Evolutionary conservation across 768 basidiomycete genomes (phyloP).

Genomic region (Amanita subjunquillea): DNA sequence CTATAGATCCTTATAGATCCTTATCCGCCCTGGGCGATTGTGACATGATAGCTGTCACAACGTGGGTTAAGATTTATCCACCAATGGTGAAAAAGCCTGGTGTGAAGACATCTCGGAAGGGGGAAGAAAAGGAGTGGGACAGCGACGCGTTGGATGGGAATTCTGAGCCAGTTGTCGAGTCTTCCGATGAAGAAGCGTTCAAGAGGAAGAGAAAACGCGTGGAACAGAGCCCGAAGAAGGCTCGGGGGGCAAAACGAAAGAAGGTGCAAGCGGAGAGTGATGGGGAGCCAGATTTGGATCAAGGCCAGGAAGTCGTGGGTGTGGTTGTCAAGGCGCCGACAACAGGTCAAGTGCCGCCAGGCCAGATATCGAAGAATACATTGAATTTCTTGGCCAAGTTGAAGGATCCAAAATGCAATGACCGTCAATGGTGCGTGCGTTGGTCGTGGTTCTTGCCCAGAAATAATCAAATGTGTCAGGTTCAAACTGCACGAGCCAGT

Average conservation of each 20-base stretch:
- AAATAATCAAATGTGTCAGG: conserved; percentile 28
- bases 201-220: conserved; percentile 16
- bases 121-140: conserved; percentile 14
- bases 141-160: conserved; percentile 39
- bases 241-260: conserved; percentile 15
- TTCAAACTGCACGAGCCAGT: conserved; percentile 79
- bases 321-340: conserved; percentile 73
- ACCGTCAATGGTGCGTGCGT: conserved; percentile 60
- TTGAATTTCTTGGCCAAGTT: conserved; percentile 67
- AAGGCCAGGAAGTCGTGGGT: conserved; percentile 67
- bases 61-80: no score
- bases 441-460: background rate
- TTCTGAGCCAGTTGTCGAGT: conserved; percentile 15
- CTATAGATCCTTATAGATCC: no score
- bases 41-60: no score
- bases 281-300: conserved; percentile 36
- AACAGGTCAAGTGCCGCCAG: conserved; percentile 76
- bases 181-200: conserved; percentile 5
- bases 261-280: conserved; percentile 17
- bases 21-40: no score
- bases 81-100: background rate
- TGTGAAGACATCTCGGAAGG: background rate
- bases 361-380: conserved; percentile 80
- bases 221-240: conserved; percentile 6
- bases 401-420: conserved; percentile 68